Base-by-base conservation (phyloP, 148 eudicot species). In the Silene latifolia region DNA sequence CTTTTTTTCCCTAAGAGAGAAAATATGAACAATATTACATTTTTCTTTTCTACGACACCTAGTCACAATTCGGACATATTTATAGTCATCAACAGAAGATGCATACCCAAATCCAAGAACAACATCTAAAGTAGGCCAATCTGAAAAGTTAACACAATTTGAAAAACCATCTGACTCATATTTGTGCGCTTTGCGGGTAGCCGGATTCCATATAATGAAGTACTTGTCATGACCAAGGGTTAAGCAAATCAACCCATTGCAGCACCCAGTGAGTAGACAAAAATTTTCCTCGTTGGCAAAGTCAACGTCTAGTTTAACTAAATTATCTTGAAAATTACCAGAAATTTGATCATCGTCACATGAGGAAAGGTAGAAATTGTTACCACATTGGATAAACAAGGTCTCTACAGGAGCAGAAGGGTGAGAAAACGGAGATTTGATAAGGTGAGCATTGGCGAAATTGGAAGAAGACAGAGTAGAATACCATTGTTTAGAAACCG, bases 161-260 rank as follows among this genome's bases (percentile, higher is more conserved):
- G 10, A 20, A 21, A 15, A 67, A 25, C 56, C 27, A 35, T 44
- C 27, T 5, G 5, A 8, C 5, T 67, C 56, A 9, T 42, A 67
- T 10, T 67, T 67, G 1, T 18, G 17, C 19, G 21, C 47, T 44
- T 46, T 19, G n/a, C 27, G 56, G 8, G 71, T 67, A n/a, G 47
- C 47, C 1, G 71, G 71, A 21, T 67, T 67, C 71, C 54, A 67
- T 42, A 67, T 3, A 20, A 67, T 46, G 54, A 67, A 67, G 27
- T 20, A 4, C 0, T n/a, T 0, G 10, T 25, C 54, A 8, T 13
- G 44, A 44, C 1, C 18, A 3, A 24, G 21, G 3, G 27, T 51
- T 19, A 67, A 44, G 10, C 54, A 67, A 42, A 67, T 25, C 71
- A 67, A 67, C 27, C 71, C 71, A 19, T 67, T 44, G 4, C 56